Percentiles rank a stretch among this genome's conserved stretches.
phyloP scores from a whole-genome alignment of 2,329 filamentous ascomycete species.

The Arthrobotrys conoides region DNA sequence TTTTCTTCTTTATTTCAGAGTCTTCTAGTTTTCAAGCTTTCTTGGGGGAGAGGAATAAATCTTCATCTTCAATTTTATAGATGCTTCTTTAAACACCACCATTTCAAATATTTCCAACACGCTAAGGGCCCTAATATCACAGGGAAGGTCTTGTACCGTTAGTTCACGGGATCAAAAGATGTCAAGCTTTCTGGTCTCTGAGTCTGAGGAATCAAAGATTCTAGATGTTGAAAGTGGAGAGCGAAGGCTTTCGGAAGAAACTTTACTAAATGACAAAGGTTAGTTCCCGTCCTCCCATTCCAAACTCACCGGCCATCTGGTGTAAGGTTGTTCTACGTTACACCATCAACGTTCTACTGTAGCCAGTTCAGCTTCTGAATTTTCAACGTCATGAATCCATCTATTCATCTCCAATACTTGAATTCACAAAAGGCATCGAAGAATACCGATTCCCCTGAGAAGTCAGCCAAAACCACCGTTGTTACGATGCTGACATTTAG shows the following conservation, averaged over 20 bases:
- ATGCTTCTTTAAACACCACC: not conserved
- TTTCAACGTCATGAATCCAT: not conserved
- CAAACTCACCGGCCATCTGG: too few species aligned
- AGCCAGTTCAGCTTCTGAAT: not conserved
- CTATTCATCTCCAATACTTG: too few species aligned
- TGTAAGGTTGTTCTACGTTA: too few species aligned
- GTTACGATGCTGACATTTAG: not conserved
- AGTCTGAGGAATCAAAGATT: not conserved
- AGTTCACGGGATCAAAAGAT: not conserved
- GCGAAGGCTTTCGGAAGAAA: slow-evolving; percentile 17
- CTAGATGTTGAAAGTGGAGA: slow-evolving; percentile 6
- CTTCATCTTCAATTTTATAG: too few species aligned
- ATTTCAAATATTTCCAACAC: too few species aligned
- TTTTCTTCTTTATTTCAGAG: too few species aligned
- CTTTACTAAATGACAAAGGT: slow-evolving; percentile 11
- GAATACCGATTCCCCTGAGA: not conserved
- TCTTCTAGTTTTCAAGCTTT: too few species aligned
- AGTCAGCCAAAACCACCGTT: not conserved
- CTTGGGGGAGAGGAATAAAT: too few species aligned
- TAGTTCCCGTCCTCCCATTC: not conserved
- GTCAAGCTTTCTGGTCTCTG: not conserved
- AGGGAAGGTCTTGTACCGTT: not conserved
- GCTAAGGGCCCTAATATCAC: not conserved
- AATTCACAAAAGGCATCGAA: too few species aligned
- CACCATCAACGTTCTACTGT: too few species aligned